Evolutionary conservation across 768 basidiomycete species (phyloP), one percentile per base, ranked within the genome.

Genomic region (Tremella fuciformis): DNA sequence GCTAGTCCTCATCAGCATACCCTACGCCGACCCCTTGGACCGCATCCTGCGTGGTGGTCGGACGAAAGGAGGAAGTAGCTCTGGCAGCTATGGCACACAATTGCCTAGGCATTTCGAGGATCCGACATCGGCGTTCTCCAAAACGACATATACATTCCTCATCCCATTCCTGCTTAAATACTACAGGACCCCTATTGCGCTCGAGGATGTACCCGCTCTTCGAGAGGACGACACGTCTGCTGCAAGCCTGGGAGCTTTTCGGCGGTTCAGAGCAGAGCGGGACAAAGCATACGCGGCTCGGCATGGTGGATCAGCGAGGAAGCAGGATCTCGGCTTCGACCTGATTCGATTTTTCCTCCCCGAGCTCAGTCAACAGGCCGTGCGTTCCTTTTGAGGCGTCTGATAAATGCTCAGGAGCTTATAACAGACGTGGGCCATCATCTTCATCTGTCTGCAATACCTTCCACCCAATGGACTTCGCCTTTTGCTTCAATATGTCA

Each of bases 381-480:
- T 74, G 50, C 69, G 69, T 65, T 8, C 6, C 26, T 44, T 7
- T 39, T 13, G 24, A n/a, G 16, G 24, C n/a, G 19, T 13, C 59
- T 9, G 42, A 47, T 24, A 18, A 48, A 26, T 21, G 4, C 25
- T 21, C 59, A 13, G 39, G 7, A 41, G 47, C n/a, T 59, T 47
- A n/a, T n/a, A n/a, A 8, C 56, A 72, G 65, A 42, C 66, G 3
- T 73, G 71, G 70, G 59, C 70, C 0, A 50, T 64, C 29, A 9
- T 75, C n/a, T 74, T 70, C 44, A 75, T 78, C 56, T 60, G 60
- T 11, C 57, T 78, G 18, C 64, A 71, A 53, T 78, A 76, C 49
- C 65, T 78, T n/a, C 76, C 79, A 13, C 77, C 79, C 1, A 59
- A 73, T 11, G 76, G 77, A 40, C 70, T 80, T 34, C 76, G 78